These are phyloP conservation scores for Mycena crocata DNA, from an alignment of 768 basidiomycete genomes.

Conservation along the genomic window DNA sequence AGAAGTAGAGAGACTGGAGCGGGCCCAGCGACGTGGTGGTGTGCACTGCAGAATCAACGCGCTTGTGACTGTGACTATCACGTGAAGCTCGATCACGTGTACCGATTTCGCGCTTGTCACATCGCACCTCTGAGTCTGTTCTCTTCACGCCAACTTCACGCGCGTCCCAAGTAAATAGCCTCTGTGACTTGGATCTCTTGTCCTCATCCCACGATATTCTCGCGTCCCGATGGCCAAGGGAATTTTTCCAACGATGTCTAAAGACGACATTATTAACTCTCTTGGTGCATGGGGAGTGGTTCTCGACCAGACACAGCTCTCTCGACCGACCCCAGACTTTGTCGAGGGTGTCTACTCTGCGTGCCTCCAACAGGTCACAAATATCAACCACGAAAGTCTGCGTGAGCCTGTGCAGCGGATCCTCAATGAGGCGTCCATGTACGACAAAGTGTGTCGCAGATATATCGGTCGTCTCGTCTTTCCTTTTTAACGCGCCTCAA, in stretches of 20 bases:
- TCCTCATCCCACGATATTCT: too few species aligned
- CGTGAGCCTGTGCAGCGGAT: slow-evolving; percentile 68
- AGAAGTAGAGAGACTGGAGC: too few species aligned
- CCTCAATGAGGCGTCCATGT: slow-evolving; percentile 60
- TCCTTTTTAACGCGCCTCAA: slow-evolving; percentile 40
- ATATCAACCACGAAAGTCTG: slow-evolving; percentile 68
- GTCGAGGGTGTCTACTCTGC: slow-evolving; percentile 76
- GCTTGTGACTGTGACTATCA: too few species aligned
- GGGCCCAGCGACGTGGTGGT: too few species aligned
- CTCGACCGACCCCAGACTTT: slow-evolving; percentile 75
- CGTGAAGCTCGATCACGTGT: too few species aligned
- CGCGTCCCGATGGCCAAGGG: slow-evolving; percentile 59
- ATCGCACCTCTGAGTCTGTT: too few species aligned
- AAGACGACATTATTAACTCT: slow-evolving; percentile 71
- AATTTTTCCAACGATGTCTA: slow-evolving; percentile 74
- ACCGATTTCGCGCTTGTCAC: too few species aligned
- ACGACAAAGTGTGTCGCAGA: slow-evolving; percentile 61
- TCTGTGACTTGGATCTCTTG: too few species aligned
- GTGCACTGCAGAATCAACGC: too few species aligned
- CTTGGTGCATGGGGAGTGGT: slow-evolving; percentile 77
- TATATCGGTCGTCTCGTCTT: not conserved
- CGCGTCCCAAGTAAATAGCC: too few species aligned
- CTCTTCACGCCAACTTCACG: too few species aligned
- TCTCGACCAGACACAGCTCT: slow-evolving; percentile 75
- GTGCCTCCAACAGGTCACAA: slow-evolving; percentile 79